A percentile compares a stretch with the other conserved stretches of the same genome.
These are phyloP conservation scores for sunflower (Helianthus annuus) DNA, from an alignment of 129 eudicot species.

Conservation along the genomic window DNA sequence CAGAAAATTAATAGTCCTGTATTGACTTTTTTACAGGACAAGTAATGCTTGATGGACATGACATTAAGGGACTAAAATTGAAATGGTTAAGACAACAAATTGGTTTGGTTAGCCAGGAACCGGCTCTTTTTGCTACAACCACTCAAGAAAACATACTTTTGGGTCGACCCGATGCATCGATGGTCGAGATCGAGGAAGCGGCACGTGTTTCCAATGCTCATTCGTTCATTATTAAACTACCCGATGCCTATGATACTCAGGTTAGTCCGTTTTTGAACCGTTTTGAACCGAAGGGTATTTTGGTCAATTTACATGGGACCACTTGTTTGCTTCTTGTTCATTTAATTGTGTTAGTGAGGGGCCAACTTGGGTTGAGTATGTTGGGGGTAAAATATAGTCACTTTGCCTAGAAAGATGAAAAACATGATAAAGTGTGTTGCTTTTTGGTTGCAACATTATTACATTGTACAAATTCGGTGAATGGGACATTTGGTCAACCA, in stretches of 20 bases:
- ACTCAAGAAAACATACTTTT: conserved; percentile 91
- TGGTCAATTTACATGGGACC: conserved; percentile 16
- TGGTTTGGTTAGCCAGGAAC: conserved; percentile 96
- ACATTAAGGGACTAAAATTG: conserved; percentile 73
- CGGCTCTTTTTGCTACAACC: conserved; percentile 89
- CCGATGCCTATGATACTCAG: conserved; percentile 93
- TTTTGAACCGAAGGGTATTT: conserved; percentile 12
- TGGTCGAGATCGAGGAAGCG: conserved; percentile 80
- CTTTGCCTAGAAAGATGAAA: conserved; percentile 37
- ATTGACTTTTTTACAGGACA: conserved; percentile 60
- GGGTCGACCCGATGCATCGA: conserved; percentile 88
- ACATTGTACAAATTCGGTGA: no score
- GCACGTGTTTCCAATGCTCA: conserved; percentile 94
- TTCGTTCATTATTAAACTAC: conserved; percentile 77
- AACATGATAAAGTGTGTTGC: no score
- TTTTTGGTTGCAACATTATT: no score
- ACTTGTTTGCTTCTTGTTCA: conserved; percentile 10
- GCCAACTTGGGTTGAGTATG: conserved; percentile 34
- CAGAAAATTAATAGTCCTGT: not conserved
- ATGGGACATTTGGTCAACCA: conserved; percentile 59
- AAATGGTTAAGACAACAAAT: conserved; percentile 92
- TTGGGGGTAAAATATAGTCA: conserved; percentile 35
- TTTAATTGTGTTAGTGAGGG: conserved; percentile 24
- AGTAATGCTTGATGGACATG: conserved; percentile 82
- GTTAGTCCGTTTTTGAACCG: no score